phyloP scores from a whole-genome alignment of 1,284 basidiomycete genomes.

The Irpex sp. region DNA sequence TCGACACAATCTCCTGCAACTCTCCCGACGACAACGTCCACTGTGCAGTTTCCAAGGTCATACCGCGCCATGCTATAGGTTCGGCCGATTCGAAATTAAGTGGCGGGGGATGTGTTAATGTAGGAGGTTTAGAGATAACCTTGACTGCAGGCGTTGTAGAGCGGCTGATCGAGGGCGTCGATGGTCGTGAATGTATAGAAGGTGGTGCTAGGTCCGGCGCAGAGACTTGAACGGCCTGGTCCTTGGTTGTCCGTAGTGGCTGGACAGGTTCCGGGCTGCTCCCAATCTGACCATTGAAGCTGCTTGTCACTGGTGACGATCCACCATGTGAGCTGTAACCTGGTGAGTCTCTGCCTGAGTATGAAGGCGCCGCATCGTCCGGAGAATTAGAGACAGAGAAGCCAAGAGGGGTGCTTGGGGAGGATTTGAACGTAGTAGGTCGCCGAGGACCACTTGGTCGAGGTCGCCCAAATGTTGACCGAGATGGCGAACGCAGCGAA shows the following conservation, averaged over 20 bases:
- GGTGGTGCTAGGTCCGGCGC: not conserved
- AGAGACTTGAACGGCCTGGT: conserved; percentile 14
- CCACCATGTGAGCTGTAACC: conserved; percentile 7
- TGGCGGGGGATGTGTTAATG: conserved; percentile 42
- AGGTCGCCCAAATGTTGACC: conserved; percentile 1
- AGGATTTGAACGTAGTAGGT: conserved; percentile 1
- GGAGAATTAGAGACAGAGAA: conserved; percentile 4
- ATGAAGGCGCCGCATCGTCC: conserved; percentile 9
- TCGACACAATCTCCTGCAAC: conserved; percentile 69
- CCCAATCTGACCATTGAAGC: conserved; percentile 12
- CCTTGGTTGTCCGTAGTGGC: not conserved
- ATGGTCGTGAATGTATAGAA: not conserved
- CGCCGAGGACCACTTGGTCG: conserved; percentile 14
- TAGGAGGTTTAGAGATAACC: conserved; percentile 22
- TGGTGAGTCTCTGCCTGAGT: conserved; percentile 14
- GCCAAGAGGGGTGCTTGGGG: not conserved
- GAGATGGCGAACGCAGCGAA: conserved; percentile 7
- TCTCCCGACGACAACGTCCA: conserved; percentile 71
- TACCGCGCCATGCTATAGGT: conserved; percentile 58
- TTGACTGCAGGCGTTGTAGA: conserved; percentile 26
- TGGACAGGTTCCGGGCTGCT: conserved; percentile 3
- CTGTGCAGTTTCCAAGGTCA: conserved; percentile 69
- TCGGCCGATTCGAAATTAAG: conserved; percentile 49
- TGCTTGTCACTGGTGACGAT: conserved; percentile 9
- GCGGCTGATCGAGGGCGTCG: conserved; percentile 18